Evolutionary conservation across 2,329 filamentous ascomycete species (phyloP).

Genomic region (Cladosporium phlei): DNA sequence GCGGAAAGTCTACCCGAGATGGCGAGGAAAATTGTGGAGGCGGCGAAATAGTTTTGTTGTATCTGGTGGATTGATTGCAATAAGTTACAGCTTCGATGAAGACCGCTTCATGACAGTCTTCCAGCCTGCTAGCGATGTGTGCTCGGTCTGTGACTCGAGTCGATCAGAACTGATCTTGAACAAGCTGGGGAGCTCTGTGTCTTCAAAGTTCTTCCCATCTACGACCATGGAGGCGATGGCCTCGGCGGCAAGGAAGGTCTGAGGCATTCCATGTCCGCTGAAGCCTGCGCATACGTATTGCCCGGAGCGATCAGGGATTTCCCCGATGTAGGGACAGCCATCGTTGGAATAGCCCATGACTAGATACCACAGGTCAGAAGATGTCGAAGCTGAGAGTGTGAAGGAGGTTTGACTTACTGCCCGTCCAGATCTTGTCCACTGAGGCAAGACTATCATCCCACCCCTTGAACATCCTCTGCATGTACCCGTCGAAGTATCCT

Average conservation of each 20-base stretch:
- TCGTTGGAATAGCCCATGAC: slow-evolving; percentile 24
- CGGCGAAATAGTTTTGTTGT: no score
- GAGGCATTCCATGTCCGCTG: slow-evolving; percentile 50
- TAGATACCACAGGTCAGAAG: no score
- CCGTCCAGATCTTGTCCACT: slow-evolving; percentile 39
- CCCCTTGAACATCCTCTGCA: slow-evolving; percentile 43
- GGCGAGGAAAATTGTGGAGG: no score
- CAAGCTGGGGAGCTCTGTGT: slow-evolving; percentile 14
- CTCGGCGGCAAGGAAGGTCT: slow-evolving; percentile 40
- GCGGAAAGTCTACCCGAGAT: slow-evolving; percentile 45
- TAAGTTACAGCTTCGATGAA: no score
- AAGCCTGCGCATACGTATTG: slow-evolving; percentile 48
- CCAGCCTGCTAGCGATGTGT: no score
- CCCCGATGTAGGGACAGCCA: slow-evolving; percentile 40
- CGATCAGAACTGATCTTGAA: no score
- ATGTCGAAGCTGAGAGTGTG: no score
- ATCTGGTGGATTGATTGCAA: no score
- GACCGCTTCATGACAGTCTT: no score
- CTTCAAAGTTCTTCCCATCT: slow-evolving; percentile 1
- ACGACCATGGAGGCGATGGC: slow-evolving; percentile 40
- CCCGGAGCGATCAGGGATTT: slow-evolving; percentile 36
- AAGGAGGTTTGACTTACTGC: slow-evolving; percentile 27
- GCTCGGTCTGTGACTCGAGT: no score
- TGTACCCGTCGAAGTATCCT: slow-evolving; percentile 44
- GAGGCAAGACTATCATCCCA: slow-evolving; percentile 43